Evolutionary conservation across 2,329 filamentous ascomycete species (phyloP).

Genomic region (Xylaria sp.): DNA sequence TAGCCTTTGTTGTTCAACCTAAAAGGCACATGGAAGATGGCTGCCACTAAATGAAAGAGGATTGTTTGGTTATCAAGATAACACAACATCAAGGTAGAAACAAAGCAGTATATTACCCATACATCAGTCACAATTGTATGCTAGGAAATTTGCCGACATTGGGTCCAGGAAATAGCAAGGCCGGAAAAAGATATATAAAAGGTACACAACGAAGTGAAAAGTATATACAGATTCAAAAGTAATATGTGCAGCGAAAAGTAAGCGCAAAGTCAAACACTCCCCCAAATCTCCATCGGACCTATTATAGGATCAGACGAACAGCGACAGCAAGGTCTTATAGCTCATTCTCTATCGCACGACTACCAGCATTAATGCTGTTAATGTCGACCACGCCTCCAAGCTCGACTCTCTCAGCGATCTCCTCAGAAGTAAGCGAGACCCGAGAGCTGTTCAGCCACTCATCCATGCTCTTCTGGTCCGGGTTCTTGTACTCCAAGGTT

Average conservation of each 20-base stretch:
- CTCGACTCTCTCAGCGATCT: conserved; percentile 40
- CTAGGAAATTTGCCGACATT: background rate
- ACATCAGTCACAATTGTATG: background rate
- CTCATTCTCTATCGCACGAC: conserved; percentile 22
- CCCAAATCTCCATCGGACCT: background rate
- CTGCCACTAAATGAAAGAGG: too few species aligned
- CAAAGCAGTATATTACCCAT: background rate
- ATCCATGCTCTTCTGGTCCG: conserved; percentile 40
- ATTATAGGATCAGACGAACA: background rate
- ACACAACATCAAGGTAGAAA: background rate
- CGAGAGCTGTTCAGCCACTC: conserved; percentile 40
- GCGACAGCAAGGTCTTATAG: background rate
- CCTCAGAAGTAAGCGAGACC: conserved; percentile 34
- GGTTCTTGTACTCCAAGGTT: conserved; percentile 42
- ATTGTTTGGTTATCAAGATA: too few species aligned
- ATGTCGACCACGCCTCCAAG: conserved; percentile 34
- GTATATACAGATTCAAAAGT: conserved; percentile 12
- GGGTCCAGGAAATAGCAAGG: too few species aligned
- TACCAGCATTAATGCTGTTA: conserved; percentile 18
- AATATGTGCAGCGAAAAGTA: conserved; percentile 22
- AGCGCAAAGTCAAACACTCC: background rate
- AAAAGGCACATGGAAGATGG: too few species aligned
- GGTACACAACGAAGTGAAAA: background rate
- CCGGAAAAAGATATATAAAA: background rate
- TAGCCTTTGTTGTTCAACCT: background rate